A percentile compares a stretch with the other conserved stretches of the same genome.
phyloP scores from a whole-genome alignment of 2,329 filamentous ascomycete genomes.

The Sclerotinia nivalis region DNA sequence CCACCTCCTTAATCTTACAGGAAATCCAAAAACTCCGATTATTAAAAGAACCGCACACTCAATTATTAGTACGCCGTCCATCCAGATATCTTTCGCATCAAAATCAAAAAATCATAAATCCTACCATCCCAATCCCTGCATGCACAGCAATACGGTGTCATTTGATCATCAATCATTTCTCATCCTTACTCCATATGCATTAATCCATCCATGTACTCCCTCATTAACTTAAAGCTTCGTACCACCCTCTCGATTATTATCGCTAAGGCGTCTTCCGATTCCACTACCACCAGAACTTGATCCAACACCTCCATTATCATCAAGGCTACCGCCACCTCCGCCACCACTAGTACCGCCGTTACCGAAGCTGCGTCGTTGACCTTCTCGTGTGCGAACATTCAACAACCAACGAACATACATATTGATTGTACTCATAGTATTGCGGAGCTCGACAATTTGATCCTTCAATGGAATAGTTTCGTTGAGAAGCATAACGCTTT shows the following conservation, averaged over 20 bases:
- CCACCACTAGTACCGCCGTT: background rate
- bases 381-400: slow-evolving; percentile 40
- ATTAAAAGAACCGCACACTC: background rate
- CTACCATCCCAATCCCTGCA: background rate
- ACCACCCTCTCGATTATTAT: slow-evolving; percentile 13
- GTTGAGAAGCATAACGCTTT: slow-evolving; percentile 62
- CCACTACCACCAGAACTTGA: slow-evolving; percentile 14
- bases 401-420: slow-evolving; percentile 44
- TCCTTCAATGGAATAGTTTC: slow-evolving; percentile 63
- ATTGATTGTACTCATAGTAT: slow-evolving; percentile 39
- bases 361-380: slow-evolving; percentile 26
- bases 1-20: background rate
- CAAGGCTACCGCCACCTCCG: background rate
- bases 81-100: slow-evolving; percentile 10
- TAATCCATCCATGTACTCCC: background rate
- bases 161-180: slow-evolving; percentile 13
- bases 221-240: slow-evolving; percentile 10
- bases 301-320: slow-evolving; percentile 10
- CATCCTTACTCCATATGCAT: slow-evolving; percentile 13
- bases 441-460: slow-evolving; percentile 55
- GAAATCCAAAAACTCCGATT: background rate
- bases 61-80: slow-evolving; percentile 12
- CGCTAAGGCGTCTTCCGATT: slow-evolving; percentile 15
- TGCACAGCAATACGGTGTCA: background rate
- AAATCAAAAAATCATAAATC: slow-evolving; percentile 13